Evolutionary conservation across 1,139 yeast species (phyloP).

Genomic region (Saccharomyces hybrid): DNA sequence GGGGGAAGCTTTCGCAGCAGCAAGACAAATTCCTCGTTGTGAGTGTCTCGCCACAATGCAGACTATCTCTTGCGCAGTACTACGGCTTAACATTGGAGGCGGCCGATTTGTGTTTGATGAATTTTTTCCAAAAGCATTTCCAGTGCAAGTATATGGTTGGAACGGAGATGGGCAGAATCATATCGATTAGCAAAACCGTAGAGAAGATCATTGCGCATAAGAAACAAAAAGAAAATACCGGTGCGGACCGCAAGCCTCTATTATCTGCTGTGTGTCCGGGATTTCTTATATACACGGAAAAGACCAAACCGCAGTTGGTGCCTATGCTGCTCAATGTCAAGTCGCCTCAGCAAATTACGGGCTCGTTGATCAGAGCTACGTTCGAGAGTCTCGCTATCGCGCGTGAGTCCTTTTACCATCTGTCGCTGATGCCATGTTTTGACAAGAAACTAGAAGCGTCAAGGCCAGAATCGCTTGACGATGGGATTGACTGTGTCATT

Average conservation of each 20-base stretch:
- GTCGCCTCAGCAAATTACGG: conserved; percentile 92
- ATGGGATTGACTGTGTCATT: conserved; percentile 86
- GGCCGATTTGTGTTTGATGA: conserved; percentile 54
- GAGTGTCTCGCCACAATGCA: conserved; percentile 77
- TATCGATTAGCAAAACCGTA: conserved; percentile 58
- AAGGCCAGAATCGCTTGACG: conserved; percentile 50
- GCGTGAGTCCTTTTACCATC: conserved; percentile 52
- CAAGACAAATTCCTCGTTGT: conserved; percentile 51
- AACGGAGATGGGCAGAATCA: conserved; percentile 68
- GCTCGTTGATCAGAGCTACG: conserved; percentile 52
- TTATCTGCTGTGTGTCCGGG: conserved; percentile 84
- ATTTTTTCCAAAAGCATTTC: conserved; percentile 50
- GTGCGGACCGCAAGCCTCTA: conserved; percentile 20
- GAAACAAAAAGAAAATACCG: conserved; percentile 19
- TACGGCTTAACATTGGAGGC: conserved; percentile 44
- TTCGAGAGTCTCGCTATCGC: conserved; percentile 39
- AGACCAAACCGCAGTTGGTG: conserved; percentile 80
- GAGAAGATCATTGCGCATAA: conserved; percentile 36
- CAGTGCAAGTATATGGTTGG: conserved; percentile 78
- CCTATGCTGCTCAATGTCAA: conserved; percentile 58
- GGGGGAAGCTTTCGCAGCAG: conserved; percentile 32
- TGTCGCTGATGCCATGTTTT: conserved; percentile 92
- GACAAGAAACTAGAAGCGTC: conserved; percentile 95
- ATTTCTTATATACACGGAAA: conserved; percentile 92
- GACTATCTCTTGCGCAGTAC: conserved; percentile 76